A percentile compares a stretch with the other conserved stretches of the same genome.
Evolutionary conservation across 23 red algal genomes (phyloP).

Genomic region (Gracilariopsis chorda): DNA sequence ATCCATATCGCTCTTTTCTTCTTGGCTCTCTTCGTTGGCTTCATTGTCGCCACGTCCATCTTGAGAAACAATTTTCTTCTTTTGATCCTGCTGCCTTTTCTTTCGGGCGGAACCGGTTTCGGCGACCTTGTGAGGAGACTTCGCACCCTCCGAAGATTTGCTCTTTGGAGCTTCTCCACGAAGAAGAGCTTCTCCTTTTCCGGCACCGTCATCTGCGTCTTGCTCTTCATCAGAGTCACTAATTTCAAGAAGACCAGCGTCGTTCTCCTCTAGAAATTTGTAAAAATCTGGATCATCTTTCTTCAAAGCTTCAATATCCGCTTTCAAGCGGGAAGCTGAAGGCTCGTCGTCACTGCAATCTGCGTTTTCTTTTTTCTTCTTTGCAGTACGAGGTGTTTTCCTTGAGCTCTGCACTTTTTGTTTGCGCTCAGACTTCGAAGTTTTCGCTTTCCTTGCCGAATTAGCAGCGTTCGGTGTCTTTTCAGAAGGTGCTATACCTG

Average conservation of each 20-base stretch:
- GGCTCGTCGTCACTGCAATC: not conserved
- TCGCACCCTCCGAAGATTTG: not conserved
- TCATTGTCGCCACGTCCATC: not conserved
- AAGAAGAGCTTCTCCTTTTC: too few relatives aligned
- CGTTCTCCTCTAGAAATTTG: constrained; percentile 69
- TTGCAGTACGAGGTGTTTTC: constrained; percentile 2
- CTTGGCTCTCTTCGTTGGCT: not conserved
- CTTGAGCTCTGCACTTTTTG: not conserved
- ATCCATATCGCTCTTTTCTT: not conserved
- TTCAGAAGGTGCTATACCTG: not conserved
- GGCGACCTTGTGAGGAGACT: not conserved
- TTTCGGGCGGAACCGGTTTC: not conserved
- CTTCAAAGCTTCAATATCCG: constrained; percentile 58
- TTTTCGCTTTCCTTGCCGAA: not conserved
- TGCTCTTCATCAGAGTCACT: constrained; percentile 6
- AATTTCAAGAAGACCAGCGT: constrained; percentile 60
- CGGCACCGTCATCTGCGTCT: not conserved
- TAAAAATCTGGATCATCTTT: constrained; percentile 70
- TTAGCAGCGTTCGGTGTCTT: not conserved
- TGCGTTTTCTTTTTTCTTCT: not conserved
- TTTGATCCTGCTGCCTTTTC: not conserved
- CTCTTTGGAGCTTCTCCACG: too few relatives aligned
- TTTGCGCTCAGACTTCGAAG: not conserved
- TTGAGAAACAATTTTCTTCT: not conserved
- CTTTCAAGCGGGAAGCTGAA: not conserved